Evolutionary conservation across 2,329 filamentous ascomycete genomes (phyloP).

Genomic region (Aspergillus transmontanensis): DNA sequence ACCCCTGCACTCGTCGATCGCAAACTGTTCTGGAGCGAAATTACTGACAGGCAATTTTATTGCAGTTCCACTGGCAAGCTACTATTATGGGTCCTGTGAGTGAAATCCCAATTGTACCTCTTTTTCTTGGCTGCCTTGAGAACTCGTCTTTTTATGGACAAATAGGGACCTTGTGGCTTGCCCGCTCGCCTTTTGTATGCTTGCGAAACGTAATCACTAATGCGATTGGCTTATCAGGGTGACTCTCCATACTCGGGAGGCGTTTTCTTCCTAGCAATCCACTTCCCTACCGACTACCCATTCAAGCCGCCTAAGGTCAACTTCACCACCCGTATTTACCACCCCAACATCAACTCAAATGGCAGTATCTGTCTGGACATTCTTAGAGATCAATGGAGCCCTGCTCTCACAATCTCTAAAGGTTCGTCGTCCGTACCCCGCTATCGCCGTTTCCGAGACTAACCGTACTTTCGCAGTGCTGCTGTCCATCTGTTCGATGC

Average conservation of each 20-base stretch:
- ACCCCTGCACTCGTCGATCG: not conserved
- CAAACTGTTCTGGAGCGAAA: slow-evolving; percentile 7
- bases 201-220: slow-evolving; percentile 30
- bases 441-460: slow-evolving; percentile 4
- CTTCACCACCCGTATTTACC: slow-evolving; percentile 99
- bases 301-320: slow-evolving; percentile 99
- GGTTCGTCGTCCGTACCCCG: slow-evolving; percentile 58
- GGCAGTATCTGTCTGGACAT: slow-evolving; percentile 99
- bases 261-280: slow-evolving; percentile 98
- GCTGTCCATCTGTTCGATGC: slow-evolving; percentile 98
- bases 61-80: slow-evolving; percentile 98
- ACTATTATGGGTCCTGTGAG: slow-evolving; percentile 99
- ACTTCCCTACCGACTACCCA: slow-evolving; percentile 99
- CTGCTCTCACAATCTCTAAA: slow-evolving; percentile 97
- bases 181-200: not conserved
- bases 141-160: not conserved
- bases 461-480: slow-evolving; percentile 63
- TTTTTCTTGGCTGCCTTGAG: not conserved
- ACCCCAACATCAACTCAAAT: slow-evolving; percentile 99
- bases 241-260: slow-evolving; percentile 98
- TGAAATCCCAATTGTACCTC: slow-evolving; percentile 17
- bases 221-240: slow-evolving; percentile 56
- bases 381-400: slow-evolving; percentile 98
- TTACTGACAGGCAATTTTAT: slow-evolving; percentile 30
- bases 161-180: not conserved